Conservation (phyloP, 345 rosid species). For the Eucalyptus camaldulensis region DNA sequence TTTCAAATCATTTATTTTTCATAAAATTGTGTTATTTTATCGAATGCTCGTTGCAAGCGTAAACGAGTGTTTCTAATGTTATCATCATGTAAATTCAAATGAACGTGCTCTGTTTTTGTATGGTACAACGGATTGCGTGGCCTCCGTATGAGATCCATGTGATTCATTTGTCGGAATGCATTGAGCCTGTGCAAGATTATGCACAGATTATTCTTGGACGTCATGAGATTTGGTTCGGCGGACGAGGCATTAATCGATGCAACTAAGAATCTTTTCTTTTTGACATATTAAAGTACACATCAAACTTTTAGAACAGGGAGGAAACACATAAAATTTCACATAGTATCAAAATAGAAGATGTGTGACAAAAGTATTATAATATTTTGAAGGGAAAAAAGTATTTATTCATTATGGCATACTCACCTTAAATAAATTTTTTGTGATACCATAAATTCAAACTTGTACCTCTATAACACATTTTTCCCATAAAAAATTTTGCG, state of each 20-base stretch:
- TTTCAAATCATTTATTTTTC: too few relatives aligned
- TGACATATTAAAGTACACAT: background rate
- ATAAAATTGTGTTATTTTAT: background rate
- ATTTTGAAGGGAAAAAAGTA: background rate
- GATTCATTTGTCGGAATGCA: background rate
- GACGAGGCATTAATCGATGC: background rate
- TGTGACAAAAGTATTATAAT: background rate
- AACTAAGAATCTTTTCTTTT: background rate
- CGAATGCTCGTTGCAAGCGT: fast-evolving
- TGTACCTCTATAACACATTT: too few relatives aligned
- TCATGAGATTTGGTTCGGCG: background rate
- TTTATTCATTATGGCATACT: too few relatives aligned
- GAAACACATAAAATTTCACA: background rate
- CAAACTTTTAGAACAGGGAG: background rate
- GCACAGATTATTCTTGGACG: background rate
- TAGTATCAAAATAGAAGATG: background rate
- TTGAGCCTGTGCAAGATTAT: background rate
- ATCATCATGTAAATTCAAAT: background rate
- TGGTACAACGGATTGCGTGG: background rate
- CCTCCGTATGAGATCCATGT: background rate
- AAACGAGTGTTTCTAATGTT: background rate
- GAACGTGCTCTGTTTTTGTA: background rate
- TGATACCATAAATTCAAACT: too few relatives aligned
- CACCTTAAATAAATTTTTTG: too few relatives aligned
- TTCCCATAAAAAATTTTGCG: fast-evolving